These are phyloP conservation scores for Syncephalis fuscata DNA, from an alignment of 371 early-diverging fungal genomes.

Conservation along the genomic window DNA sequence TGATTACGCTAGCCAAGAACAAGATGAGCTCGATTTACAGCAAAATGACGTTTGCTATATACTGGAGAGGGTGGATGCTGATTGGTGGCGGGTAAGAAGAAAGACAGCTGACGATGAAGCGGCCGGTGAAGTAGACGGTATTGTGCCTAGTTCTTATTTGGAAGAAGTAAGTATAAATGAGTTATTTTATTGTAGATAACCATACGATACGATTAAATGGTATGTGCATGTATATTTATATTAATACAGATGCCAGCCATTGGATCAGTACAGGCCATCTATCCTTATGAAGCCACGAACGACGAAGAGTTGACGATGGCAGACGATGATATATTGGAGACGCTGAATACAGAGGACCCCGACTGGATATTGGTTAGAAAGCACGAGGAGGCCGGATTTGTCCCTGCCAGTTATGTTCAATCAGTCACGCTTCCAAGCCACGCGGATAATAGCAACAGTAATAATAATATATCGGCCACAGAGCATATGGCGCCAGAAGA, in stretches of 20 bases:
- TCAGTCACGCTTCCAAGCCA: conserved; percentile 7
- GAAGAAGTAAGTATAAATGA: conserved; percentile 29
- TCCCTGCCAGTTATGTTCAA: conserved; percentile 63
- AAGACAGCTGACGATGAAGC: too few species aligned
- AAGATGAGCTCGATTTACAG: conserved; percentile 67
- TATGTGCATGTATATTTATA: neutral
- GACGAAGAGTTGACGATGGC: conserved; percentile 61
- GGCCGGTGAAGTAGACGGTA: conserved; percentile 30
- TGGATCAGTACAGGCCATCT: conserved; percentile 40
- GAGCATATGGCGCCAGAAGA: neutral
- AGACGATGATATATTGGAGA: conserved; percentile 53
- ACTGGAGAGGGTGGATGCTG: conserved; percentile 53
- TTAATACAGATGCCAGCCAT: conserved; percentile 6
- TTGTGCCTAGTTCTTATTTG: conserved; percentile 63
- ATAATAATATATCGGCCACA: too few species aligned
- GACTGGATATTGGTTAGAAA: conserved; percentile 61
- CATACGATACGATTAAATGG: too few species aligned
- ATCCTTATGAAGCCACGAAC: conserved; percentile 57
- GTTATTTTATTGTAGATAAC: neutral
- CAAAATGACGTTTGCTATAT: conserved; percentile 64
- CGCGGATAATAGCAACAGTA: too few species aligned
- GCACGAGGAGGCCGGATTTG: conserved; percentile 39
- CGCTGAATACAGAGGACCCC: conserved; percentile 58
- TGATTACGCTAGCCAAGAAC: conserved; percentile 68
- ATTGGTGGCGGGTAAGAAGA: conserved; percentile 63